Conservation (phyloP, 148 eudicot species). For the Spergularia marina region DNA sequence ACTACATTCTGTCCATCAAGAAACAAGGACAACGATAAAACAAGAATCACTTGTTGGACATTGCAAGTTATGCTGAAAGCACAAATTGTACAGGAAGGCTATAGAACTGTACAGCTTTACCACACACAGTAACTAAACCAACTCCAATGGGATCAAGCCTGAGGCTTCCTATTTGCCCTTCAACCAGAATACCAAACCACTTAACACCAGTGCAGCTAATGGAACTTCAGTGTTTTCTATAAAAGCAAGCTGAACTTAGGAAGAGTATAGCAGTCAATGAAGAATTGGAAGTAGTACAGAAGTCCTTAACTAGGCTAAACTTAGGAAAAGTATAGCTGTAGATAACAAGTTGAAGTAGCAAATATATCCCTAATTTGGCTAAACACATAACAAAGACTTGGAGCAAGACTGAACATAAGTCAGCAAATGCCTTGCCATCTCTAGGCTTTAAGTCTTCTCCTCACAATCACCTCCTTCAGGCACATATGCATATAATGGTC, state of each 20-base stretch:
- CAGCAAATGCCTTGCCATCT: neutral
- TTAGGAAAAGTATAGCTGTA: neutral
- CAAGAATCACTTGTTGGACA: no score
- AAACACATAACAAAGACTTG: neutral
- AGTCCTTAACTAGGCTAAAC: neutral
- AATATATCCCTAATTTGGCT: neutral
- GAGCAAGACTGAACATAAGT: neutral
- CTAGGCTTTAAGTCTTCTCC: neutral
- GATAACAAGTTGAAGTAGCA: neutral
- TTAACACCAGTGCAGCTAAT: no score
- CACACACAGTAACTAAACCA: no score
- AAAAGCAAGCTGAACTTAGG: neutral
- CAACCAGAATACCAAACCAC: no score
- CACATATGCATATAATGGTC: neutral
- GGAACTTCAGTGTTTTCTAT: no score
- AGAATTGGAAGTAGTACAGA: neutral
- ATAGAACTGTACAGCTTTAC: no score
- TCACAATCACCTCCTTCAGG: neutral
- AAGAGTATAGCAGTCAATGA: neutral
- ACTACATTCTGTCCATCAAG: no score
- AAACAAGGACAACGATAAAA: neutral
- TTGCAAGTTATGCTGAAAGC: no score
- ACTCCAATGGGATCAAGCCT: no score
- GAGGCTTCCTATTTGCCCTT: no score
- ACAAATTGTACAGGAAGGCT: no score